Evolutionary conservation across 345 rosid species (phyloP).

Genomic region (Moringa oleifera): DNA sequence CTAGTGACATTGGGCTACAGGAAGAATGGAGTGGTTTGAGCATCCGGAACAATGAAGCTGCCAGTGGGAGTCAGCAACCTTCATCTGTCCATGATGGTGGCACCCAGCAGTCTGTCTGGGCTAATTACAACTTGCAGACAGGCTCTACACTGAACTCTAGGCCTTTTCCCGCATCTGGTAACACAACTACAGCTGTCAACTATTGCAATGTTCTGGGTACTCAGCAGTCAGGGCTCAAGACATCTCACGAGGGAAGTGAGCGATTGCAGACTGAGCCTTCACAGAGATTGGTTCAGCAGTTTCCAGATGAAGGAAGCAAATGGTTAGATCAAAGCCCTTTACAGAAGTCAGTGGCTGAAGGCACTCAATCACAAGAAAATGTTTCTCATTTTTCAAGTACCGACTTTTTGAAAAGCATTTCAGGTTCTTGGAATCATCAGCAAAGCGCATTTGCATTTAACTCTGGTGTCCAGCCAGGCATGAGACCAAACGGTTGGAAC

Average conservation of each 20-base stretch:
- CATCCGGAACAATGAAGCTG: slow-evolving; percentile 24
- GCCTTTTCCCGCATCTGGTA: slow-evolving; percentile 23
- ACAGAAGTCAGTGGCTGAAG: slow-evolving; percentile 42
- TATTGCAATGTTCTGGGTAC: slow-evolving; percentile 16
- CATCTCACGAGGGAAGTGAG: slow-evolving; percentile 34
- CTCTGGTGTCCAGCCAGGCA: slow-evolving; percentile 32
- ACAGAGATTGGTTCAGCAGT: slow-evolving; percentile 28
- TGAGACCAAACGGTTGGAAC: slow-evolving; percentile 41
- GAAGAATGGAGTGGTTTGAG: slow-evolving; percentile 57
- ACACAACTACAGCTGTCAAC: slow-evolving; percentile 19
- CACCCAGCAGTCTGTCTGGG: slow-evolving; percentile 36
- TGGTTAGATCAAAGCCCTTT: slow-evolving; percentile 34
- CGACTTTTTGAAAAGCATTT: slow-evolving; percentile 29
- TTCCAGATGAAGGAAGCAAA: slow-evolving; percentile 35
- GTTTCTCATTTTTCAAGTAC: slow-evolving; percentile 28
- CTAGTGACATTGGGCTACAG: slow-evolving; percentile 46
- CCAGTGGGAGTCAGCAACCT: slow-evolving; percentile 23
- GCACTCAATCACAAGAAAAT: slow-evolving; percentile 35
- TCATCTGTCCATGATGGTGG: slow-evolving; percentile 22
- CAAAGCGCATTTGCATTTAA: slow-evolving; percentile 17
- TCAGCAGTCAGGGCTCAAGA: slow-evolving; percentile 29
- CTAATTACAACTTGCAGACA: slow-evolving; percentile 25
- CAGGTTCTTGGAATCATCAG: slow-evolving; percentile 32
- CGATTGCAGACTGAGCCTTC: slow-evolving; percentile 38
- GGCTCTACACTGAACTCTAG: slow-evolving; percentile 20